These are phyloP conservation scores for Macrocystidia cucumis DNA, from an alignment of 1,284 basidiomycete species.

Conservation along the genomic window DNA sequence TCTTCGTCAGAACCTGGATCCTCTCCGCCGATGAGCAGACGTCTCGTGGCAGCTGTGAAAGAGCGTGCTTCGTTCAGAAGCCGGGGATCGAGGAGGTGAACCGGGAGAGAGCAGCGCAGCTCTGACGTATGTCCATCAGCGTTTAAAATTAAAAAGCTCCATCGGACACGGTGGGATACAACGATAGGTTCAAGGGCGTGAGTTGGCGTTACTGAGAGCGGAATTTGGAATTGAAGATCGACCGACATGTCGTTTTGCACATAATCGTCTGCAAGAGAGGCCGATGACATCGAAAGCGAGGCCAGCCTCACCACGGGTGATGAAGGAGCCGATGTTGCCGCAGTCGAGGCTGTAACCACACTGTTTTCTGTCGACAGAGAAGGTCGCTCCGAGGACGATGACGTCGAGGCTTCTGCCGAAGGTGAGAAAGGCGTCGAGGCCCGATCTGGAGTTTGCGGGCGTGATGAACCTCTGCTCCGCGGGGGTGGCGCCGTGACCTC, in stretches of 20 bases:
- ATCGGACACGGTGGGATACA: constrained; percentile 68
- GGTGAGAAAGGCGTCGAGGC: constrained; percentile 1
- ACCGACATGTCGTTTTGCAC: constrained; percentile 38
- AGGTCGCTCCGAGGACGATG: constrained; percentile 1
- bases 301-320: background rate
- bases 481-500: constrained; percentile 18
- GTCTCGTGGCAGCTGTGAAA: constrained; percentile 65
- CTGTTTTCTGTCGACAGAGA: constrained; percentile 10
- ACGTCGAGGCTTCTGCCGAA: background rate
- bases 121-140: constrained; percentile 87
- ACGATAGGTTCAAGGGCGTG: constrained; percentile 68
- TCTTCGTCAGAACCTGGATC: constrained; percentile 37
- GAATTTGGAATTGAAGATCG: constrained; percentile 38
- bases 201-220: constrained; percentile 47
- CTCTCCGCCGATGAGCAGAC: constrained; percentile 38
- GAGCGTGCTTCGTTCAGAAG: constrained; percentile 70
- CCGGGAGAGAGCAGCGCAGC: constrained; percentile 83
- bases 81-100: constrained; percentile 71
- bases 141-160: constrained; percentile 75
- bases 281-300: background rate
- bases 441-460: too few species aligned
- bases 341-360: constrained; percentile 3
- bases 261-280: too few species aligned
- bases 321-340: constrained; percentile 1
- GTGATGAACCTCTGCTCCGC: background rate